Evolutionary conservation across 2,329 filamentous ascomycete species (phyloP), one percentile per base, ranked within the genome.

Genomic region (Bipolaris gigantea): DNA sequence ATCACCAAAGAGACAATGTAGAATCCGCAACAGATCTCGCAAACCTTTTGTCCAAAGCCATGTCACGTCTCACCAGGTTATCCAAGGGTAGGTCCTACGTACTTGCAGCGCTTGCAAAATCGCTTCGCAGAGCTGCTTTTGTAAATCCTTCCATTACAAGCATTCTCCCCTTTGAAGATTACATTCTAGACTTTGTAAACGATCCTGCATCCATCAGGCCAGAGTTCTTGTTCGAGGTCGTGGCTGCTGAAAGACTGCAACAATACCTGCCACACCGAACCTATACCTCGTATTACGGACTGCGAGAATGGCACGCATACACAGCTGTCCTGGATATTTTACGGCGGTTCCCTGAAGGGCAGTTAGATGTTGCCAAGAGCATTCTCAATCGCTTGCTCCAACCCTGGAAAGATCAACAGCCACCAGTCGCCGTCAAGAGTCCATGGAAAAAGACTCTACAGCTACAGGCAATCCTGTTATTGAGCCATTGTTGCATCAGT

Each of bases 401-500:
- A 25, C 76, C 73, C 9, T 81, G 79, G 78, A 62, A 64, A 18
- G 61, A 63, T 11, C 79, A 81, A 55, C 76, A 74, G 55, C 59
- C 67, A 10, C 75, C 78, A 3, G 65, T 76, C 9, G 76, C 76
- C 4, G 75, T 77, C 33, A 75, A 80, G 35, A 76, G 70, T 54
- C 74, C 75, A 42, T 81, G 77, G 77, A 81, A 81, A 59, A 72
- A 74, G n/a, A 73, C 75, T 0, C 56, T 78, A n/a, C 79, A 81
- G 52, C 64, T 81, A 9, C 79, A 81, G 50, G 68, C 74, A 16
- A 73, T 80, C 65, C 62, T 81, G 1, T 50, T 81, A 0, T 71
- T 80, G 15, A 63, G 64, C 7, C 76, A 80, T 49, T 70, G 72
- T 27, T 72, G 70, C 32, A 53, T 76, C 1, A 38, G 38, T 8